These are phyloP conservation scores for Rhizophora apiculata DNA, from an alignment of 345 rosid species.

Conservation along the genomic window DNA sequence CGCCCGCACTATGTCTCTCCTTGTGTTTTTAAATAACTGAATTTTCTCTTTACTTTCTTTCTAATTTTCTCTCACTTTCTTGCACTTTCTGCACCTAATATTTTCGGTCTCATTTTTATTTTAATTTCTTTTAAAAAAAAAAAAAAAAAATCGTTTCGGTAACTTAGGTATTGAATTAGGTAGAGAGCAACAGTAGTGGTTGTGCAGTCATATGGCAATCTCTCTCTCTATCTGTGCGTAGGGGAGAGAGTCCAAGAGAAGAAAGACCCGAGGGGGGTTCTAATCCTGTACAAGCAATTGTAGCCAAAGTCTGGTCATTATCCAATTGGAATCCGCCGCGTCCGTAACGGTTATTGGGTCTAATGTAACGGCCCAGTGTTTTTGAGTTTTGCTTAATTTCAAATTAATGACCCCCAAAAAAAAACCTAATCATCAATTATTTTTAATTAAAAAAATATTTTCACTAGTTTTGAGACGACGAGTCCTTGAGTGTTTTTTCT, in stretches of 20 bases:
- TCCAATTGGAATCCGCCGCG: constrained; percentile 31
- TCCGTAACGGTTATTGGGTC: neutral
- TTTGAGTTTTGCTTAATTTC: neutral
- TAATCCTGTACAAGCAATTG: constrained; percentile 23
- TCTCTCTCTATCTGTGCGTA: neutral
- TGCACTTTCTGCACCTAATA: constrained; percentile 5
- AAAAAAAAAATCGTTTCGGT: no score
- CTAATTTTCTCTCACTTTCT: constrained; percentile 23
- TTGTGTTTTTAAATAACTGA: neutral
- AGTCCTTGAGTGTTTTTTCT: no score
- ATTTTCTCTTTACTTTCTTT: neutral
- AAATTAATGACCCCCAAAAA: neutral
- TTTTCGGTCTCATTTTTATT: neutral
- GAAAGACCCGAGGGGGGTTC: constrained; percentile 18
- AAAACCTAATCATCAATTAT: no score
- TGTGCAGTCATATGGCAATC: constrained; percentile 21
- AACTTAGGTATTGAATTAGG: constrained; percentile 32
- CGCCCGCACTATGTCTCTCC: constrained; percentile 12
- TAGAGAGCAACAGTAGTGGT: constrained; percentile 28
- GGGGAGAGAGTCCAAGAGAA: neutral
- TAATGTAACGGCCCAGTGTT: no score
- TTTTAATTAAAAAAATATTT: no score
- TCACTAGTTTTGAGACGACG: no score
- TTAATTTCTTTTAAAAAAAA: neutral
- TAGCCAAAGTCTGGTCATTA: constrained; percentile 14